Conservation (phyloP, 225 moss, liverwort and hornwort species). For the Pleurozium schreberi region DNA sequence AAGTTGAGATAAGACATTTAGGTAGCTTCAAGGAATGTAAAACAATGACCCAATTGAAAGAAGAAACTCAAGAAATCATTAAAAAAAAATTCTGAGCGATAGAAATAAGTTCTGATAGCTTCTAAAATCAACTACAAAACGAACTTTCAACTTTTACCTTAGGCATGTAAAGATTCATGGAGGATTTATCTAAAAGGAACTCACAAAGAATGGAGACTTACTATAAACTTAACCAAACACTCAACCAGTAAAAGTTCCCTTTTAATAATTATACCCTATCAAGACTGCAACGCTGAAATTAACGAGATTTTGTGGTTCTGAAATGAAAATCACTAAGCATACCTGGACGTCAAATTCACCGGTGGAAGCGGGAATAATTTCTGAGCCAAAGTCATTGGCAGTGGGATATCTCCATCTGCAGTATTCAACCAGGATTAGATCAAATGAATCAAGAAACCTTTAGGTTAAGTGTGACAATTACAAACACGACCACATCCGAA, state of each 20-base stretch:
- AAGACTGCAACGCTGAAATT: background rate
- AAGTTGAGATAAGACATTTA: background rate
- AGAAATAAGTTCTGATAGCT: background rate
- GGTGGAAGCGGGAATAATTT: slow-evolving; percentile 76
- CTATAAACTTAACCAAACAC: background rate
- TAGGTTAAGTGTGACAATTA: background rate
- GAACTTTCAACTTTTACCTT: background rate
- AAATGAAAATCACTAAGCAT: background rate
- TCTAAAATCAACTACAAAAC: background rate
- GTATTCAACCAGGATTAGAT: background rate
- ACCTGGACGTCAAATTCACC: slow-evolving; percentile 78
- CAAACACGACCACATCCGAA: background rate
- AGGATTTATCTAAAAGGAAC: background rate
- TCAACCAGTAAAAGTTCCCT: background rate
- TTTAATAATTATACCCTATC: background rate
- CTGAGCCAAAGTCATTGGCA: slow-evolving; percentile 92
- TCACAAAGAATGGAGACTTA: background rate
- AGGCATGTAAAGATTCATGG: background rate
- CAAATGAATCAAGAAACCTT: background rate
- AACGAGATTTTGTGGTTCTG: background rate
- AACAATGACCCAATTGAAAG: background rate
- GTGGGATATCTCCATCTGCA: slow-evolving; percentile 87
- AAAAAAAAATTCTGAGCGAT: background rate
- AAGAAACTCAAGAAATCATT: background rate
- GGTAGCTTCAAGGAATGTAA: background rate